phyloP scores from a whole-genome alignment of 1,139 yeast genomes.

The Kluyveromyces marxianus region DNA sequence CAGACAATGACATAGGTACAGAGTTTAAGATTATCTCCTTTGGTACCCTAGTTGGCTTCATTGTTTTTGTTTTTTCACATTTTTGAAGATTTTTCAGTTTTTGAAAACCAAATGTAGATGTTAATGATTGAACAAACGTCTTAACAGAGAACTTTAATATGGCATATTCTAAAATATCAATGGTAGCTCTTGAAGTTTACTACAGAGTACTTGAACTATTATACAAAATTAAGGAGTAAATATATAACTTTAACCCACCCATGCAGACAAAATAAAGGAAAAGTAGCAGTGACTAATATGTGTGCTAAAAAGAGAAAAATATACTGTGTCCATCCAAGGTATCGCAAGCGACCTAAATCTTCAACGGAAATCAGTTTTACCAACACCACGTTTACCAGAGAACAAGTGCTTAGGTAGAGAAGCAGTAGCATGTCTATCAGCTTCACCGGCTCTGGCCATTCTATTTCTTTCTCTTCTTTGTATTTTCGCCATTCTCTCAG shows the following conservation, averaged over 20 bases:
- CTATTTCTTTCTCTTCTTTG: slow-evolving; percentile 93
- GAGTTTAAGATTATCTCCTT: too few species aligned
- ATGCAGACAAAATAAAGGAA: not conserved
- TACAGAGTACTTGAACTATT: slow-evolving; percentile 1
- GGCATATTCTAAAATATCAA: not conserved
- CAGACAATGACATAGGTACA: too few species aligned
- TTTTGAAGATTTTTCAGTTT: too few species aligned
- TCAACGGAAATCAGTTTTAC: slow-evolving; percentile 61
- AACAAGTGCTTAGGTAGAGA: slow-evolving; percentile 88
- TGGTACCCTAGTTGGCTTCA: too few species aligned
- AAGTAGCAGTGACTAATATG: not conserved
- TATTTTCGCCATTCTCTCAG: slow-evolving; percentile 79
- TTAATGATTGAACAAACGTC: too few species aligned
- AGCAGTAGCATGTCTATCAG: slow-evolving; percentile 84
- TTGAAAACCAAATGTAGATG: too few species aligned
- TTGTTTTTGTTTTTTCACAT: too few species aligned
- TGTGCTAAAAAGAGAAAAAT: not conserved
- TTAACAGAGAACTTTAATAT: too few species aligned
- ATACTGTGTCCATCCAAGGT: not conserved
- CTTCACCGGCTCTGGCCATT: slow-evolving; percentile 90
- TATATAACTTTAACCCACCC: slow-evolving; percentile 3
- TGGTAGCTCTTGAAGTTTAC: not conserved
- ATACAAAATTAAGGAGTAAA: slow-evolving; percentile 2
- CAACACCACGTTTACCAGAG: slow-evolving; percentile 93
- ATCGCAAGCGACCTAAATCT: not conserved